Evolutionary conservation across 495 filamentous ascomycete species (phyloP), one percentile per base, ranked within the genome.

Genomic region (Tirmania nivea): DNA sequence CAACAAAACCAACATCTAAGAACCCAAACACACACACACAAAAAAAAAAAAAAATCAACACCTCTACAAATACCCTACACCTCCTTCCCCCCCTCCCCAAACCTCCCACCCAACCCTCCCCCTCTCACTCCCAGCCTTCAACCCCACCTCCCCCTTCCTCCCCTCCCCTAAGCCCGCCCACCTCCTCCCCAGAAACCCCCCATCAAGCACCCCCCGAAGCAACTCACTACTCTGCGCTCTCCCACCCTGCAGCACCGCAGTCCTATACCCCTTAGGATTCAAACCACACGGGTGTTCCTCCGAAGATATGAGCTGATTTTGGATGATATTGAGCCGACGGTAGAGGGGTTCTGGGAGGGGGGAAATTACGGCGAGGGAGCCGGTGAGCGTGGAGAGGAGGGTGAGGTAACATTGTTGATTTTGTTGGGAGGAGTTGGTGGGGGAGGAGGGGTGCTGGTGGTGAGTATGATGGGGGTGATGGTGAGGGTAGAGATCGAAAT

Each of bases 291-390:
- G 65, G 60, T 85, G 81, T 49, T 84, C 80, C 10, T 95, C 75
- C 0, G 78, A 75, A 54, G 76, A 84, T 8, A 76, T 73, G 4
- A 97, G 70, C 59, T 93, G 85, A 2, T 77, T 81, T 36, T 86
- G 78, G 9, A 97, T 71, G n/a, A 83, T 80, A 10, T 77, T 79
- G 16, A 97, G 73, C 0, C 86, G 78, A 17, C 89, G 83, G 67
- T 94, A 94, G 14, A 78, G 69, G 16, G 83, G 69, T 68, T 95
- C 87, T 1, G 80, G 68, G 10, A 96, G 72, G 4, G 86, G 75
- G 0, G 82, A 81, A 11, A 97, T 71, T 37, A 90, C 73, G 16
- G 82, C 76, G 35, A 96, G 66, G 34, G 77, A 71, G 57, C 90
- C 90, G 3, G 83, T 81, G 7, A 75, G 72, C 0, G 79, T 80